phyloP scores from a whole-genome alignment of 2,329 filamentous ascomycete genomes.

The Nigrospora oryzae region DNA sequence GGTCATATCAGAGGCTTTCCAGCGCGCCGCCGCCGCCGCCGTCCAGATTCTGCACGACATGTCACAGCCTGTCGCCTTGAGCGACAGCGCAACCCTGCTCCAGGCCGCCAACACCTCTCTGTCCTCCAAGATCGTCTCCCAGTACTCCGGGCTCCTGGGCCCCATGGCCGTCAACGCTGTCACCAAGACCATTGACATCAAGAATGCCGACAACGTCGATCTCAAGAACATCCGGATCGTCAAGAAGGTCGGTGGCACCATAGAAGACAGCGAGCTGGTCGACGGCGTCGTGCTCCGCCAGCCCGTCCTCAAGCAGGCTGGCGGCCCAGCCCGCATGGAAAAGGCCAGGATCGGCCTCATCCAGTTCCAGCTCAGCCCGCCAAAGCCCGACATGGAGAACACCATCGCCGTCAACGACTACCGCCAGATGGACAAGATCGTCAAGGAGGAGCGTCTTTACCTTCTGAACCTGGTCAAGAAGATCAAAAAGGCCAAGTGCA shows the following conservation, averaged over 20 bases:
- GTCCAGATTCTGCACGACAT: slow-evolving; percentile 90
- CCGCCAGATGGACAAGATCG: slow-evolving; percentile 99
- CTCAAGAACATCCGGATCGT: slow-evolving; percentile 93
- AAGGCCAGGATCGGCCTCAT: slow-evolving; percentile 96
- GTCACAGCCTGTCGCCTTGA: slow-evolving; percentile 86
- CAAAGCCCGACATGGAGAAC: slow-evolving; percentile 99
- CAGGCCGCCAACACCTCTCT: slow-evolving; percentile 96
- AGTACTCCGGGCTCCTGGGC: slow-evolving; percentile 90
- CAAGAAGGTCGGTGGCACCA: slow-evolving; percentile 96
- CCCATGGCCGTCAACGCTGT: slow-evolving; percentile 98
- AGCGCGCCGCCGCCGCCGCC: slow-evolving; percentile 81
- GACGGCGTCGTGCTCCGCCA: slow-evolving; percentile 92
- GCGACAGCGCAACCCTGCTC: slow-evolving; percentile 80
- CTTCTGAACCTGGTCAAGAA: slow-evolving; percentile 99
- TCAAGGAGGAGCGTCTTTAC: slow-evolving; percentile 98
- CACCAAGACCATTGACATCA: slow-evolving; percentile 89
- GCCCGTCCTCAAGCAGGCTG: slow-evolving; percentile 85
- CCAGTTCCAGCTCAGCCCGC: slow-evolving; percentile 96
- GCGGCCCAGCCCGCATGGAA: slow-evolving; percentile 86
- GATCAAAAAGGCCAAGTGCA: slow-evolving; percentile 99
- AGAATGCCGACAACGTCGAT: slow-evolving; percentile 93
- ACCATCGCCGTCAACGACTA: slow-evolving; percentile 99
- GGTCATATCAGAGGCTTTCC: slow-evolving; percentile 95
- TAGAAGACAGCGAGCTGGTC: slow-evolving; percentile 96
- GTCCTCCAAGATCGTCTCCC: slow-evolving; percentile 96